Evolutionary conservation across 208 protist genomes (phyloP), one percentile per base, ranked within the genome.

Genomic region (Trypanosoma congolense): DNA sequence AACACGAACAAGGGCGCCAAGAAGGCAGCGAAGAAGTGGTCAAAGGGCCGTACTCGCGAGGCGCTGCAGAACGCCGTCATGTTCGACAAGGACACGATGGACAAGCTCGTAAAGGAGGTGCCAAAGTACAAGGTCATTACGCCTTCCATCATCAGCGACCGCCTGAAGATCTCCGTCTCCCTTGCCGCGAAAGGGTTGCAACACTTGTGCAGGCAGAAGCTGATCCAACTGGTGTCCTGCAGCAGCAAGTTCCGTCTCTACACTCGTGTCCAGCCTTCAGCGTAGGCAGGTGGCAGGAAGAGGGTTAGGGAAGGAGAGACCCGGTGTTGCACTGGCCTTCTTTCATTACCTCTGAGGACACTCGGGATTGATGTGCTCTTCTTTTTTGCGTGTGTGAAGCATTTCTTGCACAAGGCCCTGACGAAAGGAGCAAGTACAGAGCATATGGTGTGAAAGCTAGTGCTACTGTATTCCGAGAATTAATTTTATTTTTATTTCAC

Each of bases 101-200:
- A 84, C 56, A 87, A 90, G 68, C 76, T 96, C 36, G 56, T 76
- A 57, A 87, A 54, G 40, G 86, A 93, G 63, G 90, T 96, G 26
- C 87, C 90, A 58, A 96, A 94, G 80, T 90, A 88, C 75, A 94
- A 93, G 65, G 65, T 92, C 45, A 96, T 96, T 79, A 96, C 90
- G 51, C 76, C 84, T 10, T 78, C 83, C 38, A 84, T 91, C 69
- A 84, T 96, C 56, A 90, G 81, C 44, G 87, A 96, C 63, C 78
- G 85, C 22, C 80, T 96, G 28, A 91, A 93, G 77, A 80, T 94
- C 65, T 67, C 78, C 74, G 85, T 88, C 57, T 75, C 81, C 51
- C 73, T 93, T 58, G 90, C 90, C 72, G 75, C 65, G 53, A 72
- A 72, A 22, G 87, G 79, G 22, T 80, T 96, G 47, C 90, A 93